phyloP scores from a whole-genome alignment of 2,329 filamentous ascomycete genomes.

The Cladosporium sp. region DNA sequence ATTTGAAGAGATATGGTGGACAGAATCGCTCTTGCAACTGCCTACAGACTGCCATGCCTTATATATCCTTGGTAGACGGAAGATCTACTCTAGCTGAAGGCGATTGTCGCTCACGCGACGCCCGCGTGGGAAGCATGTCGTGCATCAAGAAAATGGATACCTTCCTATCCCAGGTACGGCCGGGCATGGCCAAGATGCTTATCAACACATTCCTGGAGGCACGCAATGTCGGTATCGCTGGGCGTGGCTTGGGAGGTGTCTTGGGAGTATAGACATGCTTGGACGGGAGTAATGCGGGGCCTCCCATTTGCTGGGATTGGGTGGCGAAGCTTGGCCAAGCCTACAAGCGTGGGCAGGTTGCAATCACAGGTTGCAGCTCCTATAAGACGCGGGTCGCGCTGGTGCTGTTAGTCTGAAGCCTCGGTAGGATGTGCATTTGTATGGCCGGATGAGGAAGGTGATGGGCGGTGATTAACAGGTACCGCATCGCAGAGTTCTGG shows the following conservation, averaged over 20 bases:
- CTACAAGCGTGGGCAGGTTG: conserved; percentile 2
- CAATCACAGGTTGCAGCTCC: conserved; percentile 1
- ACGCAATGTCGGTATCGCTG: not conserved
- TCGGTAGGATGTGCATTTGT: not conserved
- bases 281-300: not conserved
- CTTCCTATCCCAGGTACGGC: conserved; percentile 6
- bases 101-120: conserved; percentile 7
- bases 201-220: conserved; percentile 1
- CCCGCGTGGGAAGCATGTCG: not conserved
- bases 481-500: not conserved
- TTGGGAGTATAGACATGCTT: not conserved
- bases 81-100: not conserved
- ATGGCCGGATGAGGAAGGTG: not conserved
- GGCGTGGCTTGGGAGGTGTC: conserved; percentile 7
- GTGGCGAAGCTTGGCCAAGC: conserved; percentile 11
- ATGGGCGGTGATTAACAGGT: not conserved
- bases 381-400: not conserved
- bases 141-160: not conserved
- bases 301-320: conserved; percentile 1
- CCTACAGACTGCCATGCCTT: not conserved
- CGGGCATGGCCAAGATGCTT: conserved; percentile 7
- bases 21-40: not conserved
- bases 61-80: not conserved
- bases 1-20: not conserved
- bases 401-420: not conserved